A percentile compares a stretch with the other conserved stretches of the same genome.
These are phyloP conservation scores for Colletotrichum melonis DNA, from an alignment of 2,329 filamentous ascomycete genomes.

Conservation along the genomic window DNA sequence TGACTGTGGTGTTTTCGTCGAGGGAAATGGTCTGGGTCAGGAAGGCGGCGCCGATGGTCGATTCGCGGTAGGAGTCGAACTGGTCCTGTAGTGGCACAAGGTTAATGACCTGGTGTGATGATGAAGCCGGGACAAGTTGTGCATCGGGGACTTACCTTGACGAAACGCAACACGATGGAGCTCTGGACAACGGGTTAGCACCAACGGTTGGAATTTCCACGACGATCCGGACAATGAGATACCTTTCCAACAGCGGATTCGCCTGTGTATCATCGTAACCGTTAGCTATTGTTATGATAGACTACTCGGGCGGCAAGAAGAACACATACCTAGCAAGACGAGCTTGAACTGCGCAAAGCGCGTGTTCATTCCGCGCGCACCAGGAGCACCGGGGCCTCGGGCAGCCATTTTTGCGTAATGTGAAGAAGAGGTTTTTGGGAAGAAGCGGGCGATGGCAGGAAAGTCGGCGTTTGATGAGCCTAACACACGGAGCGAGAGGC, in stretches of 20 bases:
- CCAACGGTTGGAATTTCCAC: not conserved
- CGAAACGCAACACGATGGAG: slow-evolving; percentile 96
- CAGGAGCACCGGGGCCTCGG: slow-evolving; percentile 68
- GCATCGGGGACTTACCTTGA: slow-evolving; percentile 77
- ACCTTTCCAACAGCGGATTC: slow-evolving; percentile 99
- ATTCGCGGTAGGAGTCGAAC: slow-evolving; percentile 98
- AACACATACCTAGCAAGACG: slow-evolving; percentile 85
- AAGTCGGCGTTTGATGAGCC: slow-evolving; percentile 11
- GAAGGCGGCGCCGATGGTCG: slow-evolving; percentile 97
- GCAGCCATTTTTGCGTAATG: slow-evolving; percentile 77
- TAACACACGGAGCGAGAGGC: not conserved
- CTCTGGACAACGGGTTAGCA: slow-evolving; percentile 67
- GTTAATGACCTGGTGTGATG: not conserved
- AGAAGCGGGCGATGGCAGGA: slow-evolving; percentile 35
- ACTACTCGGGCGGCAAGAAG: not conserved
- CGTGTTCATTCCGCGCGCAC: slow-evolving; percentile 74
- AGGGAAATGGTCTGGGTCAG: slow-evolving; percentile 98
- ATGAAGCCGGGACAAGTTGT: not conserved
- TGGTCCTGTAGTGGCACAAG: slow-evolving; percentile 75
- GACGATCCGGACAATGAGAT: slow-evolving; percentile 37
- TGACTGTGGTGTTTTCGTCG: slow-evolving; percentile 97
- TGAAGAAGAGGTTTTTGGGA: slow-evolving; percentile 37
- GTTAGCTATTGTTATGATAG: slow-evolving; percentile 16
- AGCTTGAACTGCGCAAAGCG: slow-evolving; percentile 99
- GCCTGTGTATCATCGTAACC: slow-evolving; percentile 64